Evolutionary conservation across 148 eudicot species (phyloP).

Genomic region (Silene uniflora): DNA sequence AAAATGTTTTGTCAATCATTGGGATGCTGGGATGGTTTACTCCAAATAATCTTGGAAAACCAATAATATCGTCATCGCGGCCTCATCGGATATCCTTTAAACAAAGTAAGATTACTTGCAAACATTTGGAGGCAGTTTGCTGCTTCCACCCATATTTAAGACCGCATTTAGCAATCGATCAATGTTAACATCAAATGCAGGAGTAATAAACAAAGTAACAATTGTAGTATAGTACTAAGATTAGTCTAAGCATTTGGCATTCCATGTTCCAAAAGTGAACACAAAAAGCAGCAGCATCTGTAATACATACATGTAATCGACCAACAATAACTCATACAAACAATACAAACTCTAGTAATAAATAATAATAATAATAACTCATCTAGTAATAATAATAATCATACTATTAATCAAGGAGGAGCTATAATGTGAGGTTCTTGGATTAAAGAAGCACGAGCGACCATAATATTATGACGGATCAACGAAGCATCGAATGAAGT

Average conservation of each 20-base stretch:
- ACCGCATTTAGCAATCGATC: too few relatives aligned
- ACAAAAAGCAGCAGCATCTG: background rate
- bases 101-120: too few relatives aligned
- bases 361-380: too few relatives aligned
- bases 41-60: too few relatives aligned
- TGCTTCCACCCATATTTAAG: too few relatives aligned
- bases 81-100: too few relatives aligned
- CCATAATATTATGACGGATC: constrained; percentile 36
- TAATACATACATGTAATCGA: background rate
- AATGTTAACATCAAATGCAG: too few relatives aligned
- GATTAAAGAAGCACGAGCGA: constrained; percentile 59
- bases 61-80: too few relatives aligned
- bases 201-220: too few relatives aligned
- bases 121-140: too few relatives aligned
- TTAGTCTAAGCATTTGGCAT: background rate
- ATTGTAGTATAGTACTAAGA: background rate
- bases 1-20: too few relatives aligned
- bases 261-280: background rate
- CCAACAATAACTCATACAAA: background rate
- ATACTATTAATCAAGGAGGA: background rate
- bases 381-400: background rate
- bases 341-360: background rate
- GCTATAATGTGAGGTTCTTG: constrained; percentile 17
- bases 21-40: too few relatives aligned
- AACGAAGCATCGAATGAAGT: constrained; percentile 48